Conservation (phyloP, 768 basidiomycete genomes). For the Panaeolus cyanescens region DNA sequence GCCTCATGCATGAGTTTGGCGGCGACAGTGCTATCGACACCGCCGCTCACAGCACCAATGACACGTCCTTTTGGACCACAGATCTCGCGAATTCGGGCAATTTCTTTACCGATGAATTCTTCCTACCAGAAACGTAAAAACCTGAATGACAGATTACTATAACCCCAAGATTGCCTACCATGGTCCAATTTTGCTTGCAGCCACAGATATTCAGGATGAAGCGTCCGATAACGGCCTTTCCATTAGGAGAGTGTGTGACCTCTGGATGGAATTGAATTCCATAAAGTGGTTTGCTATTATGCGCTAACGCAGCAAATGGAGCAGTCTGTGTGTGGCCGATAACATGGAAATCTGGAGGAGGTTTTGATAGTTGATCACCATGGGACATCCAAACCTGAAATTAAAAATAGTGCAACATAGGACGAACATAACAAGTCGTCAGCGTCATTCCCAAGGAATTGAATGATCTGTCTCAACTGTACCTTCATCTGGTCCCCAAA, state of each 20-base stretch:
- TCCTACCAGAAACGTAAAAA: slow-evolving; percentile 51
- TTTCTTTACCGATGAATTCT: slow-evolving; percentile 97
- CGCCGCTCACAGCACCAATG: slow-evolving; percentile 96
- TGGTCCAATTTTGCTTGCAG: slow-evolving; percentile 87
- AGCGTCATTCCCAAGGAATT: not conserved
- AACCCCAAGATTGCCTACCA: slow-evolving; percentile 52
- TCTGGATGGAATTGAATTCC: slow-evolving; percentile 99
- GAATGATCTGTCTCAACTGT: slow-evolving; percentile 13
- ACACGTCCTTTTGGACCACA: slow-evolving; percentile 95
- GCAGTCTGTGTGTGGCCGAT: slow-evolving; percentile 87
- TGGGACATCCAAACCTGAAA: slow-evolving; percentile 99
- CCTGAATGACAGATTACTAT: slow-evolving; percentile 2
- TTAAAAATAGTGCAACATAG: slow-evolving; percentile 3
- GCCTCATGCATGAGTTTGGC: slow-evolving; percentile 99
- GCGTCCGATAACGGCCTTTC: slow-evolving; percentile 84
- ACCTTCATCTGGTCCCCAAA: slow-evolving; percentile 92
- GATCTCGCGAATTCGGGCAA: slow-evolving; percentile 88
- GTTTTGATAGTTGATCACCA: slow-evolving; percentile 86
- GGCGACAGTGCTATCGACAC: slow-evolving; percentile 97
- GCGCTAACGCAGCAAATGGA: slow-evolving; percentile 92
- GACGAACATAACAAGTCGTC: not conserved
- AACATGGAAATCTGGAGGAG: slow-evolving; percentile 82
- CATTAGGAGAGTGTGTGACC: slow-evolving; percentile 91
- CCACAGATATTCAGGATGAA: slow-evolving; percentile 87
- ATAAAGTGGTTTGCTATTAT: slow-evolving; percentile 85